phyloP scores from a whole-genome alignment of 306 rosid species.

The Vicia sativa region DNA sequence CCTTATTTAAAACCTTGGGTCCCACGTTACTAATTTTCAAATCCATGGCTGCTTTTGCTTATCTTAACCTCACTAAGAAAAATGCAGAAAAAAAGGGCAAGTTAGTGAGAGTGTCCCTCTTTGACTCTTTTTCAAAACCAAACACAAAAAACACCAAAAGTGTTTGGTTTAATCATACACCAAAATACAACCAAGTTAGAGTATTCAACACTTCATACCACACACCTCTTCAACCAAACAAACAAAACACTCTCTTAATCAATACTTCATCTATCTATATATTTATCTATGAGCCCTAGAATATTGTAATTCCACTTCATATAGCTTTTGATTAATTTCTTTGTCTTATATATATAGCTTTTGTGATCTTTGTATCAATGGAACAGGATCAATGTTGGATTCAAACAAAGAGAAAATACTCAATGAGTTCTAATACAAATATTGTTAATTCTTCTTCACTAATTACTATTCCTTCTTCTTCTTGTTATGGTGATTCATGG shows the following conservation, averaged over 20 bases:
- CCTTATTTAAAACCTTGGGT: conserved; percentile 25
- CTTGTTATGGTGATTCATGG: conserved; percentile 69
- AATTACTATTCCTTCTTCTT: conserved; percentile 16
- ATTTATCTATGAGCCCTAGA: neutral
- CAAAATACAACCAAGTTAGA: conserved; percentile 40
- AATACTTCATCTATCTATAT: conserved; percentile 12
- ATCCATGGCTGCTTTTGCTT: conserved; percentile 36
- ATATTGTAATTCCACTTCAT: neutral
- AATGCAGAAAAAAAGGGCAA: conserved; percentile 37
- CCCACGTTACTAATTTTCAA: conserved; percentile 52
- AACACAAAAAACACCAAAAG: conserved; percentile 34
- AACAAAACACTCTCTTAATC: conserved; percentile 38
- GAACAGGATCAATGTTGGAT: conserved; percentile 67
- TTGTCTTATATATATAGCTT: neutral
- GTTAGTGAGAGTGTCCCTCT: conserved; percentile 37
- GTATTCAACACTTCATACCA: conserved; percentile 60
- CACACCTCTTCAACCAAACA: conserved; percentile 43
- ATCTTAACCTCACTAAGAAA: conserved; percentile 34
- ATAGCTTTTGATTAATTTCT: conserved; percentile 33
- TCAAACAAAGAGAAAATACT: conserved; percentile 64
- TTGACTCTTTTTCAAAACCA: conserved; percentile 53
- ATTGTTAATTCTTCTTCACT: neutral
- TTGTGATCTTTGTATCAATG: conserved; percentile 46
- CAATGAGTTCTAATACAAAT: conserved; percentile 35
- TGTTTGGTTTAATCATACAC: conserved; percentile 9